These are phyloP conservation scores for Hygrocybe coccinea DNA, from an alignment of 768 basidiomycete species.

Conservation along the genomic window DNA sequence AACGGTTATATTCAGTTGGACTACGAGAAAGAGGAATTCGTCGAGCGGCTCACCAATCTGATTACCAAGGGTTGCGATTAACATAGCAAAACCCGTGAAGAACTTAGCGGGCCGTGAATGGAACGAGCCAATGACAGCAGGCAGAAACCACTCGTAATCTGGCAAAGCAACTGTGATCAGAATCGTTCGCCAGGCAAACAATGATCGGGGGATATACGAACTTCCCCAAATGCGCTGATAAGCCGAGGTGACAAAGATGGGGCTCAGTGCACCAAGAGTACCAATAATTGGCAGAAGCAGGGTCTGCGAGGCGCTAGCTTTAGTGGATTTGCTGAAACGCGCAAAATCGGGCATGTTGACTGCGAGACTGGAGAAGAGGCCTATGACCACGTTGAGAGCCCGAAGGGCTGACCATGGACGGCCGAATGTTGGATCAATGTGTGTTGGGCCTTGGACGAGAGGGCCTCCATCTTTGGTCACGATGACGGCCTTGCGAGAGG, in stretches of 20 bases:
- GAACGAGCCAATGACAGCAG: slow-evolving; percentile 8
- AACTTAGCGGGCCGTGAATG: slow-evolving; percentile 8
- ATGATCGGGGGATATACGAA: neutral
- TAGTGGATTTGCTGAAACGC: slow-evolving; percentile 4
- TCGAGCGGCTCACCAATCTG: slow-evolving; percentile 6
- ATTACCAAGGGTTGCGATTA: slow-evolving; percentile 8
- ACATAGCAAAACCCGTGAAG: slow-evolving; percentile 9
- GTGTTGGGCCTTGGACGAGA: slow-evolving; percentile 4
- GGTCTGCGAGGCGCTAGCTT: slow-evolving; percentile 4
- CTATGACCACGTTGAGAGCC: slow-evolving; percentile 6
- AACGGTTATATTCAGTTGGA: neutral
- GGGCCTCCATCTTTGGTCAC: slow-evolving; percentile 7
- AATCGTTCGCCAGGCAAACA: neutral
- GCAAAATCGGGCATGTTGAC: slow-evolving; percentile 12
- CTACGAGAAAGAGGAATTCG: neutral
- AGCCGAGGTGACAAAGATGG: slow-evolving; percentile 8
- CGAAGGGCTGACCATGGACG: slow-evolving; percentile 4
- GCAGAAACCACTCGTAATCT: slow-evolving; percentile 8
- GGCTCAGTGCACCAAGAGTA: slow-evolving; percentile 6
- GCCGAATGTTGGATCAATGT: neutral
- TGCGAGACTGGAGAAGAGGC: slow-evolving; percentile 10
- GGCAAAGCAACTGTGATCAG: neutral
- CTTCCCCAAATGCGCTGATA: slow-evolving; percentile 8
- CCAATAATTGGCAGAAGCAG: slow-evolving; percentile 5
- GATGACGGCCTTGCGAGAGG: slow-evolving; percentile 3